Evolutionary conservation across 768 basidiomycete species (phyloP).

Genomic region (Kwoniella sp.): DNA sequence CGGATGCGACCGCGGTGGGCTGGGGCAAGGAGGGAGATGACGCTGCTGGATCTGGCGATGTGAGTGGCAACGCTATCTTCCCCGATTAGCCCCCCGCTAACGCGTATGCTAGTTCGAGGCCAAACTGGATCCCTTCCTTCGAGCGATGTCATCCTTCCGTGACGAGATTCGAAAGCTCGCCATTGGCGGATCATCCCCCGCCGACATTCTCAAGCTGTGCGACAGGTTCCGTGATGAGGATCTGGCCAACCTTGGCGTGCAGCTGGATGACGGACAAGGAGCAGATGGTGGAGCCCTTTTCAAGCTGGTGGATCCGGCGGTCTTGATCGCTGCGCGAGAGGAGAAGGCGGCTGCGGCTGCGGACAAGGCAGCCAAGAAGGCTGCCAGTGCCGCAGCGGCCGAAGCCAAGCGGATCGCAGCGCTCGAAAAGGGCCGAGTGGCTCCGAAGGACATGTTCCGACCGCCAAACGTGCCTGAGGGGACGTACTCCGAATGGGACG

Average conservation of each 20-base stretch:
- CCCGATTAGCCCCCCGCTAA: not conserved
- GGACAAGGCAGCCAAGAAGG: constrained; percentile 75
- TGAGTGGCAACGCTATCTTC: constrained; percentile 31
- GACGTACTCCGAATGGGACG: constrained; percentile 78
- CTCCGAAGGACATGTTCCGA: constrained; percentile 75
- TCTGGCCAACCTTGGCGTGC: constrained; percentile 87
- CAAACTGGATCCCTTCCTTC: constrained; percentile 80
- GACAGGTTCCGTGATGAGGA: constrained; percentile 87
- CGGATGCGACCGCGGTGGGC: constrained; percentile 52
- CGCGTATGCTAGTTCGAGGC: constrained; percentile 66
- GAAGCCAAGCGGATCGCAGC: constrained; percentile 56
- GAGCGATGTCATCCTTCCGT: constrained; percentile 79
- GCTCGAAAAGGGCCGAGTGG: constrained; percentile 75
- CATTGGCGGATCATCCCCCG: constrained; percentile 54
- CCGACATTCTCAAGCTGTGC: constrained; percentile 77
- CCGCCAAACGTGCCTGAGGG: constrained; percentile 69
- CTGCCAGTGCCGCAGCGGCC: constrained; percentile 58
- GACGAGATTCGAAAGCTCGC: constrained; percentile 81
- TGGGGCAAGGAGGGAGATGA: constrained; percentile 66
- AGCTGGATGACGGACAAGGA: constrained; percentile 95
- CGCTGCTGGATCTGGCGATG: constrained; percentile 52
- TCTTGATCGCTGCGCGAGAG: constrained; percentile 77
- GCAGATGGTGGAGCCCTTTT: constrained; percentile 86
- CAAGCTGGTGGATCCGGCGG: constrained; percentile 78
- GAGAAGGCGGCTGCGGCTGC: constrained; percentile 73